These are phyloP conservation scores for Lentinula edodes DNA, from an alignment of 768 basidiomycete species.

Conservation along the genomic window DNA sequence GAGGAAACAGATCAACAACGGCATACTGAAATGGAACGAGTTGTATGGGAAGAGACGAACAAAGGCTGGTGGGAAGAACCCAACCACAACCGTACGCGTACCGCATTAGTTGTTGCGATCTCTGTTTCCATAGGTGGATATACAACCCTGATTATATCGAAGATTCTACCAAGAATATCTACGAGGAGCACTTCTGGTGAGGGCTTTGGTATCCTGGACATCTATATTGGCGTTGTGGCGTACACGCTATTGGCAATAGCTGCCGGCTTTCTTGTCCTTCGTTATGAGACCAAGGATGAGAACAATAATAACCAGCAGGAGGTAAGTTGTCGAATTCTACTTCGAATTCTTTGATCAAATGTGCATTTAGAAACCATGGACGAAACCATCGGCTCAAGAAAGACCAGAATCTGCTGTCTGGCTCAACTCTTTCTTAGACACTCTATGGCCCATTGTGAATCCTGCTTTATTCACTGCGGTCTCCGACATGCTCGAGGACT, in stretches of 20 bases:
- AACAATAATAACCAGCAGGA: not conserved
- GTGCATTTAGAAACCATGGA: not conserved
- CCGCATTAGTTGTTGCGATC: constrained; percentile 4
- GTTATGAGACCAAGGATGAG: not conserved
- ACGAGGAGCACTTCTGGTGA: not conserved
- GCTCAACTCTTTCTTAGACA: constrained; percentile 58
- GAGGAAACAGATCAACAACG: not conserved
- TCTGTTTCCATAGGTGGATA: constrained; percentile 6
- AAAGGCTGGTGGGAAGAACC: constrained; percentile 30
- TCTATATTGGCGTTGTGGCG: not conserved
- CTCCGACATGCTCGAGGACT: constrained; percentile 60
- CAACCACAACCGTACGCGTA: constrained; percentile 16
- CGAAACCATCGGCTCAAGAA: constrained; percentile 7
- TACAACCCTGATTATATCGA: constrained; percentile 5
- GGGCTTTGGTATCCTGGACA: not conserved
- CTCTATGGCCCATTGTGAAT: constrained; percentile 72
- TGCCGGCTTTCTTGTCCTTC: not conserved
- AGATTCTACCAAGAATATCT: not conserved
- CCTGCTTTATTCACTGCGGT: constrained; percentile 55
- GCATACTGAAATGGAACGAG: constrained; percentile 22
- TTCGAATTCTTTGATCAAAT: not conserved
- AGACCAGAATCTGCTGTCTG: constrained; percentile 39
- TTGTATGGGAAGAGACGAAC: constrained; percentile 23
- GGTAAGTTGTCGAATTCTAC: not conserved
- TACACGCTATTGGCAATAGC: not conserved